phyloP scores from a whole-genome alignment of 768 basidiomycete genomes.

The Pilatotrama ljubarskyi region DNA sequence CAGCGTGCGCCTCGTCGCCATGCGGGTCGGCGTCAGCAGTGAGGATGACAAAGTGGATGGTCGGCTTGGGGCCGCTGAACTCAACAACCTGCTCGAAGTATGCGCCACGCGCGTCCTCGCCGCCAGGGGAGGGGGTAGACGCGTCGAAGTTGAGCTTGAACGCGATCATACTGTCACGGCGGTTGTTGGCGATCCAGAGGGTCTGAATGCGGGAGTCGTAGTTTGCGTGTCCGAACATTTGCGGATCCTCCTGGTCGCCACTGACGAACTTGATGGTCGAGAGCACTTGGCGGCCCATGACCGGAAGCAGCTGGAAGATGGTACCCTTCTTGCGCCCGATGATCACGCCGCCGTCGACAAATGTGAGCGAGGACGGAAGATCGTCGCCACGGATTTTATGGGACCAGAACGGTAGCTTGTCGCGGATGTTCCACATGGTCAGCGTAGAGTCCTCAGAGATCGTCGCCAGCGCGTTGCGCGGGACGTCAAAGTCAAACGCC shows the following conservation, averaged over 20 bases:
- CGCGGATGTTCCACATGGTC: constrained; percentile 80
- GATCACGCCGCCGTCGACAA: constrained; percentile 84
- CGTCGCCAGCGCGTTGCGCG: constrained; percentile 74
- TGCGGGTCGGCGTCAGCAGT: constrained; percentile 82
- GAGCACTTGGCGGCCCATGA: constrained; percentile 67
- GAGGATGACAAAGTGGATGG: constrained; percentile 87
- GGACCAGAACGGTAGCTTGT: constrained; percentile 72
- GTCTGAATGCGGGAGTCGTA: constrained; percentile 87
- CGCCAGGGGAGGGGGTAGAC: constrained; percentile 49
- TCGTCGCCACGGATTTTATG: constrained; percentile 81
- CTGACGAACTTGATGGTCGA: constrained; percentile 82
- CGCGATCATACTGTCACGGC: constrained; percentile 81
- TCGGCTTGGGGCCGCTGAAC: constrained; percentile 80
- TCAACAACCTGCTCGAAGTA: constrained; percentile 77
- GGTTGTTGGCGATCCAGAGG: constrained; percentile 84
- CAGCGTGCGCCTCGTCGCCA: constrained; percentile 81
- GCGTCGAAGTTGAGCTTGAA: constrained; percentile 70
- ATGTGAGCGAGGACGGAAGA: constrained; percentile 77
- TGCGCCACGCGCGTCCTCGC: constrained; percentile 62
- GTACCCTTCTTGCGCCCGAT: constrained; percentile 85
- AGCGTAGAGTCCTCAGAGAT: constrained; percentile 82
- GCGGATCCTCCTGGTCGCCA: constrained; percentile 66
- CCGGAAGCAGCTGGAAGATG: constrained; percentile 78
- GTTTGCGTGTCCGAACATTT: constrained; percentile 87
- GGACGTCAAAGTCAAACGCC: constrained; percentile 83